Evolutionary conservation across 257 asterid species (phyloP), one percentile per base, ranked within the genome.

Genomic region (Cynanchum wilfordii): DNA sequence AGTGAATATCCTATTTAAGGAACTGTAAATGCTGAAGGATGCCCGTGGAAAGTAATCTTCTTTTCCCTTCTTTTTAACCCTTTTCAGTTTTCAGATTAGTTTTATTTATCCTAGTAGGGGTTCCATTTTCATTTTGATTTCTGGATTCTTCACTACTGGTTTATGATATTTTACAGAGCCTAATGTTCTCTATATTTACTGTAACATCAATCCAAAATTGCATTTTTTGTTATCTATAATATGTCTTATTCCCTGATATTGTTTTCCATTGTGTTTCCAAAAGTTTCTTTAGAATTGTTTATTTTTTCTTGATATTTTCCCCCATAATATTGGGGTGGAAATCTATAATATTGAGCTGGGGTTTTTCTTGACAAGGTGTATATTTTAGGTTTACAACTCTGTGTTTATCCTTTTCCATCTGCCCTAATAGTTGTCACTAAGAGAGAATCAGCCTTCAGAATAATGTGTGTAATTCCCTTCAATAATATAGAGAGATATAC

Each of bases 11-110:
- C 22, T 4, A 60, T 42, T 51, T 55, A 36, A 63, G 42, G 69
- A 38, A 10, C 4, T 64, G 69, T 64, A 64, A 64, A 36, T 64
- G 50, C 40, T 36, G 29, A 19, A 64, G 69, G 69, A 36, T 64
- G 29, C 8, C 10, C 27, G 29, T 15, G 20, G 47, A 63, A 12
- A 5, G 68, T 33, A 62, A 30, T 42, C 45, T 2, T 33, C 4
- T 33, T 33, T 63, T 33, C 0, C 38, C 9, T 63, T 15, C 27
- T 55, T 20, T n/a, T 6, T 30, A 30, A 25, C 9, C 45, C 20
- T 27, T 33, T 30, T 62, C 45, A 29, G 45, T 12, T 16, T 19
- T 60, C 47, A 62, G 20, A 30, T 29, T 62, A 30, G 45, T 30
- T 17, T 62, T 15, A 27, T 33, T 16, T 7, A 62, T 17, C 67